A percentile compares a stretch with the other conserved stretches of the same genome.
Evolutionary conservation across 192 early-diverging fungal species (phyloP).

Genomic region (Hyaloraphidium curvatum): DNA sequence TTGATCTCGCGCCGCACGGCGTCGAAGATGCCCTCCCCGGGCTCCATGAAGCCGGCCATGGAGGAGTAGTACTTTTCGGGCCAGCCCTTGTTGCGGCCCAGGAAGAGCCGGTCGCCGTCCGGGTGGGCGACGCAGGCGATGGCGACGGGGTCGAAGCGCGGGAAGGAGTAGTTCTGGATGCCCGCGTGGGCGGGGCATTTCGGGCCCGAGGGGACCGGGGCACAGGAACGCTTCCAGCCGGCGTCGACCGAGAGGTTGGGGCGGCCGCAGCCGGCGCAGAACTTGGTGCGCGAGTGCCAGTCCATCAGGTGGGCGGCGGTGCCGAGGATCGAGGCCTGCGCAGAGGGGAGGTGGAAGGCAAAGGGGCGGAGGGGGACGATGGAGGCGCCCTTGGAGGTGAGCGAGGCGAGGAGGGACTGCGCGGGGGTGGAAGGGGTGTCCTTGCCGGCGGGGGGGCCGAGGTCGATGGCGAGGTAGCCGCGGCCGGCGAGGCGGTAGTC

Average conservation of each 20-base stretch:
- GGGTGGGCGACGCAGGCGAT: conserved; percentile 35
- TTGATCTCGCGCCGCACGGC: conserved; percentile 34
- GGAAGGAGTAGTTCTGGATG: conserved; percentile 33
- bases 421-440: not conserved
- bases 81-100: conserved; percentile 30
- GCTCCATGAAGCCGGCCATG: conserved; percentile 36
- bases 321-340: conserved; percentile 6
- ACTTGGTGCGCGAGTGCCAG: conserved; percentile 32
- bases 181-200: conserved; percentile 27
- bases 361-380: not conserved
- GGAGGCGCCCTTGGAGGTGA: not conserved
- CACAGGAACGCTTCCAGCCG: conserved; percentile 28
- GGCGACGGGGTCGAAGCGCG: conserved; percentile 10
- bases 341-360: not conserved
- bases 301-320: conserved; percentile 24
- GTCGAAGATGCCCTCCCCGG: conserved; percentile 33
- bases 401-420: no score
- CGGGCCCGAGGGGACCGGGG: conserved; percentile 2
- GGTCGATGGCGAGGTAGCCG: not conserved
- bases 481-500: not conserved
- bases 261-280: conserved; percentile 31
- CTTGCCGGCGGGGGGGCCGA: not conserved
- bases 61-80: conserved; percentile 30
- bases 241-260: conserved; percentile 21
- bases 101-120: conserved; percentile 26